Evolutionary conservation across 129 eudicot genomes (phyloP), one percentile per base, ranked within the genome.

Genomic region (Flaveria sonorensis): DNA sequence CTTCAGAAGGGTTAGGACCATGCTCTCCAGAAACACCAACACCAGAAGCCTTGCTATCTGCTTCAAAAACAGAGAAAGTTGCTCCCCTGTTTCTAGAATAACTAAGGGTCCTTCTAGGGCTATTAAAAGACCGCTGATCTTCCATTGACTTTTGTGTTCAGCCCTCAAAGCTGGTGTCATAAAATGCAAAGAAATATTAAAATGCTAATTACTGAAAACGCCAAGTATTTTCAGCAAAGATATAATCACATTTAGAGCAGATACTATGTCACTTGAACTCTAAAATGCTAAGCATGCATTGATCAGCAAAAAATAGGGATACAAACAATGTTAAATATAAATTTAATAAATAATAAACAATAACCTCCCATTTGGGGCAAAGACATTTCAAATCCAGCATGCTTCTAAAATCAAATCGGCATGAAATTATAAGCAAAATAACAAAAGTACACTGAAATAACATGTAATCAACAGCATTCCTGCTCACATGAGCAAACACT

Each of bases 1-100:
- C 98, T 86, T 94, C 98, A 2, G 93, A 86, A 42, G 88, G 91
- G 57, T 91, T 94, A 39, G 97, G 96, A 68, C 98, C 98, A 21
- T 77, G 91, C 57, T 90, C 89, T 55, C 96, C 89, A 20, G 96
- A 92, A 40, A 84, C 77, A 64, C 88, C 91, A 62, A 87, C 81
- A 18, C 83, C 83, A 18, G 96, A 77, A 82, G 86, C 74, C 60
- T 79, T 83, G 55, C 85, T 84, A 51, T 90, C 92, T 10, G 79
- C 78, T 57, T 87, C 91, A n/a, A 87, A 82, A 51, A 86, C 84
- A 6, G 89, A 85, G 7, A 87, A 84, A 2, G 79, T 83, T 11
- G 89, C 86, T 78, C 85, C 86, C 71, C 89, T 82, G 45, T 89
- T 89, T 81, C 79, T 87, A 23, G 97, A 93, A 76, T 90, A 83